Evolutionary conservation across 306 rosid species (phyloP).

Genomic region (Cucumis cinereus): DNA sequence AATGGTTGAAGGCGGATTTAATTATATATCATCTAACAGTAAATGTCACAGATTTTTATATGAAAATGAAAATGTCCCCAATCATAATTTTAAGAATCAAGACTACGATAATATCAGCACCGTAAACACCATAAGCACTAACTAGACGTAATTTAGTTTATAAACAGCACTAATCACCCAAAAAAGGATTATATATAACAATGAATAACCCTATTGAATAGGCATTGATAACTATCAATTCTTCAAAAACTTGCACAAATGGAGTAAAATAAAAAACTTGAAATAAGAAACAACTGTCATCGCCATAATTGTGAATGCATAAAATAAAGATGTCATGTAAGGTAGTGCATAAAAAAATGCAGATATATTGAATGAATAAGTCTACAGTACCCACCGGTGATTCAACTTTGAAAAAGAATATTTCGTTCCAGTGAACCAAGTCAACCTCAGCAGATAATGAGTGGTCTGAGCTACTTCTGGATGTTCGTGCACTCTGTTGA

Average conservation of each 20-base stretch:
- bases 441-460: conserved; percentile 42
- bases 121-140: not conserved
- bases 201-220: not conserved
- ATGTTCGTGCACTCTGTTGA: conserved; percentile 84
- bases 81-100: not conserved
- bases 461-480: conserved; percentile 53
- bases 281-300: not conserved
- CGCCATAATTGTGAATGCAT: not conserved
- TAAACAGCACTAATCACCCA: not conserved
- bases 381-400: conserved; percentile 37
- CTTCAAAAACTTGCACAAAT: not conserved
- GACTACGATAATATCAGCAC: not conserved
- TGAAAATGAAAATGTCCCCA: not conserved
- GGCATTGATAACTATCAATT: not conserved
- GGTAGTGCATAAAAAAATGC: not conserved
- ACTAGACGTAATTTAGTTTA: not conserved
- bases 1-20: no score
- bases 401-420: conserved; percentile 90
- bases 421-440: conserved; percentile 81
- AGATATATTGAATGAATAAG: not conserved
- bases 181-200: not conserved
- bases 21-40: no score
- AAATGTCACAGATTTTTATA: not conserved
- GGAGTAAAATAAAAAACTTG: not conserved
- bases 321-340: not conserved